Base-by-base conservation (phyloP, 169 alveolate species). In the Perkinsus olseni region DNA sequence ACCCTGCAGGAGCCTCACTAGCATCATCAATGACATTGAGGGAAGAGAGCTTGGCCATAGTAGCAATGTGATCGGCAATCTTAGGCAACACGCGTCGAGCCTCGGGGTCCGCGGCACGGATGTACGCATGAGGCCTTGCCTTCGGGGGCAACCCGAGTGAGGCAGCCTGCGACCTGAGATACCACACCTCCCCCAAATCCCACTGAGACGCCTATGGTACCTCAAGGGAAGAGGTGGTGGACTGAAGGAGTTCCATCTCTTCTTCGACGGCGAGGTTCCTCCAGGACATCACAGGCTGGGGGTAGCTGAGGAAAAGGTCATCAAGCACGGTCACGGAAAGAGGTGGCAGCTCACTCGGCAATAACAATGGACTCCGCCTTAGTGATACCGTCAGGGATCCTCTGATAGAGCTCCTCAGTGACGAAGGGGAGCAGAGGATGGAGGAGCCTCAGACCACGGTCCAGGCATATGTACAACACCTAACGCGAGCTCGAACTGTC, bases 391-490 rank as follows among this genome's bases (percentile, higher is more conserved):
- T 93, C 96, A 24, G 99, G 99, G 38, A 98, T 95, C 93, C 98
- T 97, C 91, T 98, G 99, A 95, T 97, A 99, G 91, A 99, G 97
- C 94, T 99, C 99, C 97, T 99, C 99, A 0, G 99, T 98, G 91
- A 99, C 96, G 95, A 97, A 99, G 34, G 99, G 99, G 97, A 98
- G 97, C 94, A 99, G 96, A 36, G 99, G 99, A 95, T 99, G 99
- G 31, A 99, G 95, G 62, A 99, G 97, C 91, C 98, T 96, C 74
- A 97, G 93, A 4, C 97, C 97, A 45, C 92, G 93, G 92, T 97
- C 98, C 50, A 96, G 91, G 51, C 95, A 94, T n/a, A 91, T 92
- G 91, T 94, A 95, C 31, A 96, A 93, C 62, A 95, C 96, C 94
- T 96, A 95, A 40, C n/a, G n/a, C n/a, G n/a, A n/a, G n/a, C n/a